Base-by-base conservation (phyloP, 1,284 basidiomycete genomes). In the Marasmius fiardii region DNA sequence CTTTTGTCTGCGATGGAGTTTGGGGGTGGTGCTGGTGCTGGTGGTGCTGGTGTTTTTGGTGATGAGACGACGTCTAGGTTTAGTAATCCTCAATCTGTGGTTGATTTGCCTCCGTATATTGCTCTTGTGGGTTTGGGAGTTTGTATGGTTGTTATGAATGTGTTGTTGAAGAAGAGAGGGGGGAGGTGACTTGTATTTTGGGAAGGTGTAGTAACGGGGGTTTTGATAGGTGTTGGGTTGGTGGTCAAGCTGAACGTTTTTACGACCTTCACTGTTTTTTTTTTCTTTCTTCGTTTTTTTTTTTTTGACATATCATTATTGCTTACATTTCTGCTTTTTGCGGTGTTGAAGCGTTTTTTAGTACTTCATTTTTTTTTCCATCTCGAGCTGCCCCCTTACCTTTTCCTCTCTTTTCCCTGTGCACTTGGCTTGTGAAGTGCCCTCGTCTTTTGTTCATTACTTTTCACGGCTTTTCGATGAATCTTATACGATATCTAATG, bases 111-210 rank as follows among this genome's bases (percentile, higher is more conserved):
- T 35, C 71, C 75, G 26, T 81, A 81, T 60, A 71, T 83, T 24
- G 63, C 85, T 41, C 69, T 83, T 51, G 78, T 85, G 53, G 77
- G 83, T 24, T 67, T 85, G 21, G 82, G 83, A 1, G 71, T 86
- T 26, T 82, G 81, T 60, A 78, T 76, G 14, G 76, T 83, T 41
- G 77, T 83, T 24, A 65, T 83, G 45, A 71, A 73, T 45, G 75
- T 79, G 33, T 65, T 84, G 33, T 63, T 80, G 53, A 70, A 69
- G 63, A 70, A 72, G 57, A 59, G 67, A 18, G 39, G 43, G 11
- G 51, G 51, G 11, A 54, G 28, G 47, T 49, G 47, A 49, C 47
- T 49, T 20, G 39, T 41, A 7, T 16, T 41, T 8, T 41, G 39
- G 39, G 39, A 16, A 20, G 39, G 39, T 14, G 39, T n/a, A 16